Evolutionary conservation across 2,329 filamentous ascomycete genomes (phyloP), one percentile per base, ranked within the genome.

Genomic region (Penicillium italicum): DNA sequence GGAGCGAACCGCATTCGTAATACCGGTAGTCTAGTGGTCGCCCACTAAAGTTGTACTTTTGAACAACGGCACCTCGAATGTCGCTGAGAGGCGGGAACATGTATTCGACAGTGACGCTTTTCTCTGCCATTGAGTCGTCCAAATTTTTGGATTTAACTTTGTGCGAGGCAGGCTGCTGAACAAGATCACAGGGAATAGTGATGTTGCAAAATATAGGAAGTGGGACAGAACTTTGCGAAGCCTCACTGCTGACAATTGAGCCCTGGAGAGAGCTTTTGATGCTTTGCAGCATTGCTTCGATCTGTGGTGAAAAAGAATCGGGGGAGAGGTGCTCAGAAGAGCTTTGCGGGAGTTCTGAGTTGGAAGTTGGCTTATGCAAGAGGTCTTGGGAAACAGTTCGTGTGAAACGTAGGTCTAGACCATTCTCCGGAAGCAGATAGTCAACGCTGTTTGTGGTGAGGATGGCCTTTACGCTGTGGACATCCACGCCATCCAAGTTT

Each of bases 361-460:
- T 33, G 37, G 53, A 5, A 22, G 41, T 31, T 6, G 47, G 28
- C 4, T 53, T 56, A 4, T 51, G 34, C 7, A 69, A 60, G 28
- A 75, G 50, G 18, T 75, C 65, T 6, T 62, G 66, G 44, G 68
- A 66, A 20, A 72, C 45, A 16, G 61, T 70, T 38, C 68, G 69
- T 2, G 69, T 72, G 50, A 76, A 76, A 14, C 73, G 74, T 38
- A 76, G 63, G 54, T 76, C 74, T 31, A 72, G 53, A 2, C 68
- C 59, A 28, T 66, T 69, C 54, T 76, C 74, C 1, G 74, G 74
- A 14, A 76, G 62, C 30, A 76, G 64, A 55, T 74, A 72, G 50
- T 76, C 74, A 16, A 73, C 66, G 36, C 63, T 67, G 48, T 59
- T 69, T 30, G 70, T 66, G n/a, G 56, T 34, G 6, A 70, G 30